A percentile compares a stretch with the other conserved stretches of the same genome.
Conservation (phyloP, 805 yeast species). For the Candida loeiensis region DNA sequence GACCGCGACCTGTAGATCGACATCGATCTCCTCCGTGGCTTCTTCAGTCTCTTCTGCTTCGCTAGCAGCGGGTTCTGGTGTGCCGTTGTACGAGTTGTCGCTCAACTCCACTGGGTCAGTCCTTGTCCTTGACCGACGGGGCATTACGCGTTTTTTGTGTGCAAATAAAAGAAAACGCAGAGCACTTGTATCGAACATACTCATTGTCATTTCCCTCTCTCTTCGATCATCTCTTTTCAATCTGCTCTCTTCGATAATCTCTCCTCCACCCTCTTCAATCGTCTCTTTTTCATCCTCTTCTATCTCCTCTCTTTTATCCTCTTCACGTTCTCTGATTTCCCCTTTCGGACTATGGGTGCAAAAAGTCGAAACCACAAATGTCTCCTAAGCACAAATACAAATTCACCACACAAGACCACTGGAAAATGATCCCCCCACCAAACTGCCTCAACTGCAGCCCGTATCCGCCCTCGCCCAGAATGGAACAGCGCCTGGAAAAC, state of each 20-base stretch:
- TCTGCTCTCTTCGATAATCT: too few relatives aligned
- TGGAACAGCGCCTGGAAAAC: neutral
- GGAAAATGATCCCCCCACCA: neutral
- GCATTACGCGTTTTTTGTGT: conserved; percentile 1
- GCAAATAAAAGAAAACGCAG: too few relatives aligned
- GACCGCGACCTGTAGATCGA: conserved; percentile 9
- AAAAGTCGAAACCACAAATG: neutral
- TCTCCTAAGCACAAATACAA: neutral
- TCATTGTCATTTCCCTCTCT: too few relatives aligned
- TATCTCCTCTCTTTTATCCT: too few relatives aligned
- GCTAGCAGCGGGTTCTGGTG: neutral
- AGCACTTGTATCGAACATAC: too few relatives aligned
- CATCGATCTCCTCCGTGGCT: conserved; percentile 1
- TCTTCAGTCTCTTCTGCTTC: conserved; percentile 1
- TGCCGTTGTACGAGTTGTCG: neutral
- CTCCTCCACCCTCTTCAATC: too few relatives aligned
- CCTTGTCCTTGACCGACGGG: conserved; percentile 4
- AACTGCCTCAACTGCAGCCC: neutral
- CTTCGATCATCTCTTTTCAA: too few relatives aligned
- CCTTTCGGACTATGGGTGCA: too few relatives aligned
- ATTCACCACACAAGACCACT: too few relatives aligned
- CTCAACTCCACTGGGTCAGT: conserved; percentile 3
- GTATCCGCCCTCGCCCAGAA: neutral
- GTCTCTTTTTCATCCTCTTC: too few relatives aligned
- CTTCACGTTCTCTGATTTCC: too few relatives aligned